Conservation (phyloP, 1,139 yeast species). For the Magnusiomyces tetraspermus region DNA sequence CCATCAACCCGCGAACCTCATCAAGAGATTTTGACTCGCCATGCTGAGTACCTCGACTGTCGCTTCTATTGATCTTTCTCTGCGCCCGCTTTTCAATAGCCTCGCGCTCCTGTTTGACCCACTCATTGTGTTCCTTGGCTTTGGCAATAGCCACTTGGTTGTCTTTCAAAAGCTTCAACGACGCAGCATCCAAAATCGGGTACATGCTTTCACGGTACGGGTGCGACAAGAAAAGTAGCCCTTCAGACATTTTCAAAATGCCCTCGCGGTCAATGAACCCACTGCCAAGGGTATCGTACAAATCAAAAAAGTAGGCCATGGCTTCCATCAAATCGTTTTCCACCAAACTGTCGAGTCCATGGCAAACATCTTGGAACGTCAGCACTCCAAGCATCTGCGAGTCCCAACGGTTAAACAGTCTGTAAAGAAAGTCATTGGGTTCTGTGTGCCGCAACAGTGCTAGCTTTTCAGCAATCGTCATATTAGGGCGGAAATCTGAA, state of each 20-base stretch:
- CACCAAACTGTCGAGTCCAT: constrained; percentile 61
- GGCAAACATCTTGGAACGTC: constrained; percentile 57
- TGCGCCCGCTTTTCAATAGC: constrained; percentile 14
- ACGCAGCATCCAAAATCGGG: constrained; percentile 21
- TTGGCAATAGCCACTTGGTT: constrained; percentile 16
- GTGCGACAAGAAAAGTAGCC: constrained; percentile 64
- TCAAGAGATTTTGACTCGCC: neutral
- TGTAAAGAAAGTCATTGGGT: constrained; percentile 44
- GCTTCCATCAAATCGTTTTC: constrained; percentile 71
- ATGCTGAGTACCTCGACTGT: constrained; percentile 7
- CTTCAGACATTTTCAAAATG: constrained; percentile 78
- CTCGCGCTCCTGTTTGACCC: constrained; percentile 12
- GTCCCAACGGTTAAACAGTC: constrained; percentile 67
- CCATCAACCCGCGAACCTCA: neutral
- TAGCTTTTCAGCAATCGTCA: constrained; percentile 7
- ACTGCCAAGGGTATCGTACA: constrained; percentile 55
- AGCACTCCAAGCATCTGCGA: constrained; percentile 45
- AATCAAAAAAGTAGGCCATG: constrained; percentile 66
- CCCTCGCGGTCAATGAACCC: constrained; percentile 70
- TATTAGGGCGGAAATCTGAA: neutral
- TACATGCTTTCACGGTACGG: constrained; percentile 41
- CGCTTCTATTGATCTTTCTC: constrained; percentile 8
- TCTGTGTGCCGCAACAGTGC: constrained; percentile 14
- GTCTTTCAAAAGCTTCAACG: constrained; percentile 17
- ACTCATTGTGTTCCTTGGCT: constrained; percentile 7